A percentile compares a stretch with the other conserved stretches of the same genome.
phyloP scores from a whole-genome alignment of 371 early-diverging fungal species.

The Rhizomucor miehei region DNA sequence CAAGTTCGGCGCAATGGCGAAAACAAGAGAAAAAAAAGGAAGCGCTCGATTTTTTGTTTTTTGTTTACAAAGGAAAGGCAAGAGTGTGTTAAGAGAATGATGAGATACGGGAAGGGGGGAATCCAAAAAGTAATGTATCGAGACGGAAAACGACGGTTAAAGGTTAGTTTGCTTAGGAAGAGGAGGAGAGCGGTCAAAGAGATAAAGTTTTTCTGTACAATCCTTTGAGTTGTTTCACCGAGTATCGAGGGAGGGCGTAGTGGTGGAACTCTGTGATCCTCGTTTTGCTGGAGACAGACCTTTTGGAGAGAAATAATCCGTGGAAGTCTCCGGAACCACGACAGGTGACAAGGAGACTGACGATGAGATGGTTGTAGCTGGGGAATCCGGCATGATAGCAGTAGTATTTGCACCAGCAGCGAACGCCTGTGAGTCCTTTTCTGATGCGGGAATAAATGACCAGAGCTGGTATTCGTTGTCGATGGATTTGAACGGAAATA shows the following conservation, averaged over 20 bases:
- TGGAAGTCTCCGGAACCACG: slow-evolving; percentile 3
- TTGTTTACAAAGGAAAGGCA: too few relatives aligned
- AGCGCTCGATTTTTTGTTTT: too few relatives aligned
- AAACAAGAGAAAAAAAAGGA: too few relatives aligned
- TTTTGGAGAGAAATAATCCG: slow-evolving; percentile 5
- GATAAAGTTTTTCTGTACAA: too few relatives aligned
- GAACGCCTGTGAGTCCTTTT: background rate
- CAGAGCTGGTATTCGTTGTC: slow-evolving; percentile 49
- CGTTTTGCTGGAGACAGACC: slow-evolving; percentile 45
- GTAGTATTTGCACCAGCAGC: slow-evolving; percentile 3
- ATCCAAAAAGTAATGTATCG: too few relatives aligned
- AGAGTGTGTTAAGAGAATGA: too few relatives aligned
- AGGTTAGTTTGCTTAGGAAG: too few relatives aligned
- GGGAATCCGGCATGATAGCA: slow-evolving; percentile 24
- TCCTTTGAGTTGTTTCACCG: too few relatives aligned
- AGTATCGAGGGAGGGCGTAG: slow-evolving; percentile 24
- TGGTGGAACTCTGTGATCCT: slow-evolving; percentile 36
- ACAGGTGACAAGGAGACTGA: slow-evolving; percentile 25
- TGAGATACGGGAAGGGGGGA: too few relatives aligned
- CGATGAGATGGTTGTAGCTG: slow-evolving; percentile 24
- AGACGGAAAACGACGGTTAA: too few relatives aligned
- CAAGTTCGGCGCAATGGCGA: too few relatives aligned
- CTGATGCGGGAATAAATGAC: slow-evolving; percentile 26
- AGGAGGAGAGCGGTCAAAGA: too few relatives aligned
- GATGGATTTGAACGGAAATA: slow-evolving; percentile 40